Evolutionary conservation across 192 early-diverging fungal genomes (phyloP).

Genomic region (Linnemannia zychae): DNA sequence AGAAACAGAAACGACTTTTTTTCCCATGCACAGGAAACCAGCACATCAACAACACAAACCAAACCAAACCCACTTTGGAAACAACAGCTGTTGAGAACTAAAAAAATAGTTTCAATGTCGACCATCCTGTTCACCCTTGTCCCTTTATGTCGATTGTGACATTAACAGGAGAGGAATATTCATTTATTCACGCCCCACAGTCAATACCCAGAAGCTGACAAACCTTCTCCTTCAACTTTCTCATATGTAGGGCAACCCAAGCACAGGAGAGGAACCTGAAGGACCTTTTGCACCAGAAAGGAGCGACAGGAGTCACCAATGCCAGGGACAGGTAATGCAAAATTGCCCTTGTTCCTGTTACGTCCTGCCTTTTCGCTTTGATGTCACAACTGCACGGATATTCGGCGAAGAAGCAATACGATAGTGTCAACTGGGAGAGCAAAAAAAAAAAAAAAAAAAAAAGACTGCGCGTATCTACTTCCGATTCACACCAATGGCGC

Average conservation of each 20-base stretch:
- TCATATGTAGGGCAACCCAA: slow-evolving; percentile 39
- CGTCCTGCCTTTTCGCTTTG: background rate
- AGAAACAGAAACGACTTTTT: background rate
- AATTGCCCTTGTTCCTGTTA: background rate
- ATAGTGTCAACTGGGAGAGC: no score
- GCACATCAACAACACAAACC: background rate
- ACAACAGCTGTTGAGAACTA: background rate
- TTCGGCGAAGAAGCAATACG: background rate
- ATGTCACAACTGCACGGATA: background rate
- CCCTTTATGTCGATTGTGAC: background rate
- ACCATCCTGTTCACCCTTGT: background rate
- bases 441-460: no score
- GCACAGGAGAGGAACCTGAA: slow-evolving; percentile 44
- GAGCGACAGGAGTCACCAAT: slow-evolving; percentile 38
- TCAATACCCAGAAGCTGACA: background rate
- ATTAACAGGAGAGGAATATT: no score
- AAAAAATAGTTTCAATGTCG: background rate
- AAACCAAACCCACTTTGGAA: background rate
- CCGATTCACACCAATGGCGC: slow-evolving; percentile 19
- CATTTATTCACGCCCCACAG: background rate
- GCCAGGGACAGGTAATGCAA: slow-evolving; percentile 52
- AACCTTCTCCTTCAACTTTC: background rate
- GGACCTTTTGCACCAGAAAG: slow-evolving; percentile 46
- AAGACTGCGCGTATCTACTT: background rate
- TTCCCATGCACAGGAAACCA: background rate